Base-by-base conservation (phyloP, 495 filamentous ascomycete genomes). In the Ramalina peruviana region DNA sequence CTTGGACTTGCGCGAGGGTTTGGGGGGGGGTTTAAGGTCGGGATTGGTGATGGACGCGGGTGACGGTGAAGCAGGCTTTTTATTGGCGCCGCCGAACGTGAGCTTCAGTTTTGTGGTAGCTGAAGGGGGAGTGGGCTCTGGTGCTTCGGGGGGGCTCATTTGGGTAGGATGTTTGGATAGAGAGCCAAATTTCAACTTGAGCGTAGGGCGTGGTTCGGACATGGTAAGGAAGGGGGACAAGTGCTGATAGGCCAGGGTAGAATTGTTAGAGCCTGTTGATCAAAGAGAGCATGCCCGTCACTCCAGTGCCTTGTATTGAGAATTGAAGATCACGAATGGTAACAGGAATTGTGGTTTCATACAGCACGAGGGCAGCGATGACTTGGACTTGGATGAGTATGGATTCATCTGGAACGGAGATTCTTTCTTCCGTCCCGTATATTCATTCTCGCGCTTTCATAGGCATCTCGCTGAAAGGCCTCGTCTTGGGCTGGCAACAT, bases 131-230 rank as follows among this genome's bases (percentile, higher is more conserved):
- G 42, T 26, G 7, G 68, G 59, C 7, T 33, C 30, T 17, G 65
- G 53, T 43, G 54, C 9, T 52, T 30, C 13, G 12, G 23, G 39
- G 55, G 57, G 15, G 63, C 52, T 21, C 57, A 57, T n/a, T 58
- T 45, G 23, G 51, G 46, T 23, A 20, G 65, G 54, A 17, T 67
- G 50, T 13, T 58, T 53, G 25, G 61, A 63, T 49, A 67, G 68
- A 55, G 68, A 69, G 43, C 64, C 61, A 45, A 76, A 71, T 48
- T 67, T 72, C 57, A 78, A 68, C 52, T 77, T 79, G 13, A 79
- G 56, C 9, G 66, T 62, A 40, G 69, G 69, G 44, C 64, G 67
- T 61, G 52, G 36, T 44, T 68, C 65, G 36, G 68, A 65, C 69
- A 71, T 69, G 51, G 43, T 60, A 50, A 30, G 36, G 19, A 25